Percentiles rank a stretch among this genome's conserved stretches.
Evolutionary conservation across 305 asterid species (phyloP).

Genomic region (Fraxinus platypoda): DNA sequence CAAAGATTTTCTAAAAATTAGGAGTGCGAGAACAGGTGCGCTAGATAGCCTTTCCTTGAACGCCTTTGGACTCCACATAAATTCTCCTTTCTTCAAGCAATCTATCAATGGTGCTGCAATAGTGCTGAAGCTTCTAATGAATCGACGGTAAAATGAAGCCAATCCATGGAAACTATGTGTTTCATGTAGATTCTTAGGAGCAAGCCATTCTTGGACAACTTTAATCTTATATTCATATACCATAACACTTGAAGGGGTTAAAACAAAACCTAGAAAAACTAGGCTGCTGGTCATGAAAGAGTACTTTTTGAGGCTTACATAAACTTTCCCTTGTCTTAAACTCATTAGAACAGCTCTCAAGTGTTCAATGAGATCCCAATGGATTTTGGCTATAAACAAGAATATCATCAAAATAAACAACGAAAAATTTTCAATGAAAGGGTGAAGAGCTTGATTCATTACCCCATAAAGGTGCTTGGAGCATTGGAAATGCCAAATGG

Average conservation of each 20-base stretch:
- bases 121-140: not conserved
- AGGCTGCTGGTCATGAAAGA: not conserved
- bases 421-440: not conserved
- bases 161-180: not conserved
- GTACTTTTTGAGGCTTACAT: not conserved
- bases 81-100: not conserved
- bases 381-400: not conserved
- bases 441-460: conserved; percentile 1
- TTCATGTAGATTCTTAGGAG: not conserved
- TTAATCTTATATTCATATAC: not conserved
- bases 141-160: not conserved
- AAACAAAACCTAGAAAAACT: not conserved
- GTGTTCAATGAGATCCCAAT: not conserved
- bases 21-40: not conserved
- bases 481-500: not conserved
- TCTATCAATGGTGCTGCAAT: not conserved
- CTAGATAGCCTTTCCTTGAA: not conserved
- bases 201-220: not conserved
- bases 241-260: not conserved
- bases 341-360: not conserved
- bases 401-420: not conserved
- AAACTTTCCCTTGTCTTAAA: not conserved
- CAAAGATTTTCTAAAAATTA: too few relatives aligned
- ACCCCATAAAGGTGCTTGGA: not conserved
- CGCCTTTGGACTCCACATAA: not conserved